Evolutionary conservation across 179 eudicot species (phyloP).

Genomic region (Heliamphora pulchella): DNA sequence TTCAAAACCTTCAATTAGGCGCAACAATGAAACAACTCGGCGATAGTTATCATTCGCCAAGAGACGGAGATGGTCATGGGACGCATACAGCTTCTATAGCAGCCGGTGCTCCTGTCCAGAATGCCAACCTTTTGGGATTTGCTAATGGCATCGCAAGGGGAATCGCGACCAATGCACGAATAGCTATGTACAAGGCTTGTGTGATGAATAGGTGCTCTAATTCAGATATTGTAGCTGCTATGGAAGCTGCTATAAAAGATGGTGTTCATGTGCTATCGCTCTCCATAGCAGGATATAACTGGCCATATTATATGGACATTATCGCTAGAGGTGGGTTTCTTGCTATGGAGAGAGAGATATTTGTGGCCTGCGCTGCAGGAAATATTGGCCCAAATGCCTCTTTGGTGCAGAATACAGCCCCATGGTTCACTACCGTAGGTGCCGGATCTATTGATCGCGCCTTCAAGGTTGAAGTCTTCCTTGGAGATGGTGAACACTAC

Average conservation of each 20-base stretch:
- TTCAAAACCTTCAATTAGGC: too few relatives aligned
- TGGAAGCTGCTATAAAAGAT: background rate
- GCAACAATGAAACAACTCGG: background rate
- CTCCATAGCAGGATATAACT: background rate
- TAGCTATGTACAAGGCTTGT: background rate
- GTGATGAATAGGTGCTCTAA: background rate
- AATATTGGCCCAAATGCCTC: background rate
- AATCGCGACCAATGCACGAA: background rate
- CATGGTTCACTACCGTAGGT: background rate
- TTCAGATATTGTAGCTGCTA: background rate
- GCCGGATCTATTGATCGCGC: background rate
- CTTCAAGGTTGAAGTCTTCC: background rate
- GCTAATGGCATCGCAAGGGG: background rate
- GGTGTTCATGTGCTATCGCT: background rate
- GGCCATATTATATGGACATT: background rate
- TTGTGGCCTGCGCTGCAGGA: background rate
- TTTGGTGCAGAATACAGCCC: background rate
- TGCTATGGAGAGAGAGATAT: background rate
- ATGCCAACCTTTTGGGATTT: too few relatives aligned
- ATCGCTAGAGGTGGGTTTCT: background rate
- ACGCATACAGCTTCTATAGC: slow-evolving; percentile 8
- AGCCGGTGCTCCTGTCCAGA: background rate
- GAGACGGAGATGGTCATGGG: slow-evolving; percentile 13
- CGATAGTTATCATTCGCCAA: background rate
- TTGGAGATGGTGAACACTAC: background rate